Conservation (phyloP, 2,329 filamentous ascomycete species). For the Aspergillus piperis region DNA sequence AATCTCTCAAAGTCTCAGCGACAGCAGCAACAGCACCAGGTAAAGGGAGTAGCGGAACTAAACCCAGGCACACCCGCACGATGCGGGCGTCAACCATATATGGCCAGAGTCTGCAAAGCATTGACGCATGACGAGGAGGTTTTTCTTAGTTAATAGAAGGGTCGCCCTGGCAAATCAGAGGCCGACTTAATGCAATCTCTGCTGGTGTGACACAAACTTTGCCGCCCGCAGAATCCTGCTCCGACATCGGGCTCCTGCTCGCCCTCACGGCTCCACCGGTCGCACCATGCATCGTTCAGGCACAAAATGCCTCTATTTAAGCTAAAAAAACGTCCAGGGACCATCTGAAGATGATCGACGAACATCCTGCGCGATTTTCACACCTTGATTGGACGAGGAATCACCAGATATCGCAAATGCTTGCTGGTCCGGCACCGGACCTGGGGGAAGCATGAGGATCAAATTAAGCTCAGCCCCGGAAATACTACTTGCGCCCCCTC, state of each 20-base stretch:
- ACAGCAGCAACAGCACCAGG: background rate
- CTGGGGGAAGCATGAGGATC: background rate
- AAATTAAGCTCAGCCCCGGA: background rate
- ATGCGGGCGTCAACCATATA: background rate
- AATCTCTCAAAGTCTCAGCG: background rate
- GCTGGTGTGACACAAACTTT: constrained; percentile 8
- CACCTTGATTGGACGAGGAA: background rate
- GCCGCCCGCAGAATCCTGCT: background rate
- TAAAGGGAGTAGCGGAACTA: background rate
- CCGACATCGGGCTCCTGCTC: background rate
- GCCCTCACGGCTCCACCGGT: background rate
- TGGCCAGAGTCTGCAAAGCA: background rate
- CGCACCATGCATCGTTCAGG: background rate
- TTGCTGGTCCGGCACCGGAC: background rate
- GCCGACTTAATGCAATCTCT: background rate
- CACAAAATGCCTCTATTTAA: background rate
- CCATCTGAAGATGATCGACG: background rate
- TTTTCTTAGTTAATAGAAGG: constrained; percentile 11
- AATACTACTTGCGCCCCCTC: background rate
- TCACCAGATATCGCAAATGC: background rate
- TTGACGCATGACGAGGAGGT: constrained; percentile 2
- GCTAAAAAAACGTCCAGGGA: background rate
- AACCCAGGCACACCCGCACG: background rate
- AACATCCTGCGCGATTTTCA: background rate
- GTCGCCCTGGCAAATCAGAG: background rate